Percentiles rank a stretch among this genome's conserved stretches.
Evolutionary conservation across 306 rosid species (phyloP).

Genomic region (Delonix regia): DNA sequence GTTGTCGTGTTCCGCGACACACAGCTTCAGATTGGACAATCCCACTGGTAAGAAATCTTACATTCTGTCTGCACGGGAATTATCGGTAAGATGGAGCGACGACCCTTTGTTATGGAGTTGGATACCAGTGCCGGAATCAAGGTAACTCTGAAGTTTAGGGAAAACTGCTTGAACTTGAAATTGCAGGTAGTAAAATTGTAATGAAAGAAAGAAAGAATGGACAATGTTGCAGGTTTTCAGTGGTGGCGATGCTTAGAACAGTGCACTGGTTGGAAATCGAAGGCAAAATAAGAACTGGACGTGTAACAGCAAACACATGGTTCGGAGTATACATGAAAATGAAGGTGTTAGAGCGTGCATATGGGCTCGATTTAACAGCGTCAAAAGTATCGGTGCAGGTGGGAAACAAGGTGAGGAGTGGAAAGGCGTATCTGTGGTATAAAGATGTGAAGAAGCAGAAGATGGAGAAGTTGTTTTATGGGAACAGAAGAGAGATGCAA

Average conservation of each 20-base stretch:
- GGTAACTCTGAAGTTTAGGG: constrained; percentile 34
- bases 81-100: constrained; percentile 49
- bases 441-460: constrained; percentile 38
- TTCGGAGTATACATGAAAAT: constrained; percentile 62
- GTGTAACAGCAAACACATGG: constrained; percentile 48
- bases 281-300: constrained; percentile 48
- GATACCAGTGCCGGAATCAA: constrained; percentile 53
- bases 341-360: constrained; percentile 48
- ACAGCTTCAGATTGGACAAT: constrained; percentile 63
- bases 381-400: constrained; percentile 41
- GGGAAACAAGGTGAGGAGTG: constrained; percentile 33
- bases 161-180: too few species aligned
- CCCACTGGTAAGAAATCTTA: constrained; percentile 47
- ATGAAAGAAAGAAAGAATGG: not conserved
- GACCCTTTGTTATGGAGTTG: constrained; percentile 63
- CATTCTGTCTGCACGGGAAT: constrained; percentile 59
- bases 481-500: not conserved
- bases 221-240: constrained; percentile 46
- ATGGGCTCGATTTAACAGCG: constrained; percentile 53
- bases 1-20: not conserved
- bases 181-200: too few species aligned
- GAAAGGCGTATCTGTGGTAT: constrained; percentile 34
- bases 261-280: constrained; percentile 59
- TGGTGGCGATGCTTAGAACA: constrained; percentile 58
- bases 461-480: not conserved